Evolutionary conservation across 768 basidiomycete species (phyloP), one percentile per base, ranked within the genome.

Genomic region (Rhodotorula graminis): DNA sequence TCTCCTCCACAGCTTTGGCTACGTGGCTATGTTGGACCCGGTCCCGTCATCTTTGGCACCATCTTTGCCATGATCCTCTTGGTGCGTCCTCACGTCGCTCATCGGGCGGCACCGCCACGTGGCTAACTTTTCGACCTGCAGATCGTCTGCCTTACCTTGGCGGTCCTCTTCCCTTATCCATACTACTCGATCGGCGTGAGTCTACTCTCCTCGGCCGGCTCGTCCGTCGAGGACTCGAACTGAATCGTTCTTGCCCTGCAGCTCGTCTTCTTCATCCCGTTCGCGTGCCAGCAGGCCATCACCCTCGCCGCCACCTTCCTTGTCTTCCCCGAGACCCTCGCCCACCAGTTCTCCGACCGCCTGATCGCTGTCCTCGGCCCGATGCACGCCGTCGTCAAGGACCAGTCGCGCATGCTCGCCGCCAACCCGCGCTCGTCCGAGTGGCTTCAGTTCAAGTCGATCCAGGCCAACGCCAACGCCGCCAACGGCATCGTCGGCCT

Each of bases 321-420:
- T 61, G 53, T 80, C 67, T 78, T 80, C 47, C 79, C 79, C 23
- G 75, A 80, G 40, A 76, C 73, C 0, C 73, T 80, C 67, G 70
- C 73, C 3, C 77, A 80, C 46, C 74, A 77, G 42, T 77, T 77
- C 67, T 40, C 69, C 29, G 77, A 77, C 53, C 71, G 72, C 23
- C 72, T 75, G 33, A 69, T 75, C 72, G 72, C 68, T 12, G 64
- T 69, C 18, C 65, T 77, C 16, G 29, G 44, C 6, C 77, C 77
- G 3, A 59, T 77, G 0, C 74, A 69, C 21, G 23, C 27, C 0
- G 67, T 74, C 44, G 70, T 77, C 31, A 31, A 68, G 14, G 50
- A 65, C 3, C 71, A 76, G 44, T 11, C 46, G 9, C 33, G 46
- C 21, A 68, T 77, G 71, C 70, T 77, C 40, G 16, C 50, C 7